Conservation (phyloP, 108 stramenopile species). For the Nitzschia sp. region DNA sequence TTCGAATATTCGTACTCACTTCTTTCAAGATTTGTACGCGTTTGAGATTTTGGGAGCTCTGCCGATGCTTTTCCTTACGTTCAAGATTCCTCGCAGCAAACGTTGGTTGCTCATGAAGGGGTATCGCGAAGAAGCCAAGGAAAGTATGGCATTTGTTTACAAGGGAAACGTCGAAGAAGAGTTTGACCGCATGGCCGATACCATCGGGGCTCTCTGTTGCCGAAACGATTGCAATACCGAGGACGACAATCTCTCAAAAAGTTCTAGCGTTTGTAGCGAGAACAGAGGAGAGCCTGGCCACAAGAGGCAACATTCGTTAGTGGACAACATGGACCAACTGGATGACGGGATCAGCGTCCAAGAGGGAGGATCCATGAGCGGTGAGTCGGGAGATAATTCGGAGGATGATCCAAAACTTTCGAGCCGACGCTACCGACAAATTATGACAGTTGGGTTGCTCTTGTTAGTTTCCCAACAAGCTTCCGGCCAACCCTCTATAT, state of each 20-base stretch:
- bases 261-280: neutral
- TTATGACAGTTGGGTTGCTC: slow-evolving; percentile 49
- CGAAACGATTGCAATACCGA: neutral
- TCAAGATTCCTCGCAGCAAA: slow-evolving; percentile 44
- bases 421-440: slow-evolving; percentile 26
- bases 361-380: neutral
- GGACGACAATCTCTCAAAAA: neutral
- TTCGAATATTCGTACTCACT: too few relatives aligned
- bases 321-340: neutral
- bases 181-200: slow-evolving; percentile 36
- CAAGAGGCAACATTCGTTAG: neutral
- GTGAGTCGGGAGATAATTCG: neutral
- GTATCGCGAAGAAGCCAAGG: slow-evolving; percentile 37
- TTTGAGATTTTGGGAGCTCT: slow-evolving; percentile 30
- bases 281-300: neutral
- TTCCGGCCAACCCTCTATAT: slow-evolving; percentile 77
- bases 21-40: slow-evolving; percentile 16
- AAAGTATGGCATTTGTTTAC: slow-evolving; percentile 51
- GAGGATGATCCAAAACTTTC: neutral
- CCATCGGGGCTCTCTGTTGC: slow-evolving; percentile 23
- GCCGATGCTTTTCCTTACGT: slow-evolving; percentile 42
- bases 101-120: slow-evolving; percentile 48
- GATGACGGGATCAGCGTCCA: neutral
- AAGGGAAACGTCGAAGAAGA: slow-evolving; percentile 39
- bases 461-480: slow-evolving; percentile 72